These are phyloP conservation scores for Clitopilus passeckerianus DNA, from an alignment of 768 basidiomycete genomes.

Conservation along the genomic window DNA sequence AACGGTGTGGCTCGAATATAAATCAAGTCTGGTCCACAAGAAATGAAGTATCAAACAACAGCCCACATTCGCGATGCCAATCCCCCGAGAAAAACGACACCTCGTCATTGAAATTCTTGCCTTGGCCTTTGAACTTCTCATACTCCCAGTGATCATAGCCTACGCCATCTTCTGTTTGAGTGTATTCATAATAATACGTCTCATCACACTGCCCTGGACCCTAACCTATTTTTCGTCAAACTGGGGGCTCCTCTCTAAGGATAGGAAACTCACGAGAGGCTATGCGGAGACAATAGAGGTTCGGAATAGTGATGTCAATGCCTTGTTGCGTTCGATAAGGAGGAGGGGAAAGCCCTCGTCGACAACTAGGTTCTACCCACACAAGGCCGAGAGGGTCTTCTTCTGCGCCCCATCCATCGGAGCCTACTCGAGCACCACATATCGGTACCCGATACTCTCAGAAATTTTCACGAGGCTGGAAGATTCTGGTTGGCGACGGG, in stretches of 20 bases:
- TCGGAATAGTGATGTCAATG: not conserved
- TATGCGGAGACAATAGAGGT: not conserved
- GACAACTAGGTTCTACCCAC: not conserved
- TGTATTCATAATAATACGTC: not conserved
- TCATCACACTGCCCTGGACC: not conserved
- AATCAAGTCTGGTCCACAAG: too few relatives aligned
- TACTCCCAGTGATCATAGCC: not conserved
- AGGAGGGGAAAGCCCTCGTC: not conserved
- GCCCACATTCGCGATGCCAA: too few relatives aligned
- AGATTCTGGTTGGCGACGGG: too few relatives aligned
- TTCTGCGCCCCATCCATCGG: not conserved
- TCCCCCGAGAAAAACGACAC: not conserved
- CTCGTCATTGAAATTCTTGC: not conserved
- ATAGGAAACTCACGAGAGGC: not conserved
- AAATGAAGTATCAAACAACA: too few relatives aligned
- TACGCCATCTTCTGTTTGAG: not conserved
- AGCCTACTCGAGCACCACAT: not conserved
- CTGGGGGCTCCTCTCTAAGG: not conserved
- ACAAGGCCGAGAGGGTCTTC: not conserved
- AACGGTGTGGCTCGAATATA: too few relatives aligned
- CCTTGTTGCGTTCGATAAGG: not conserved
- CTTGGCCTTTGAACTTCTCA: not conserved
- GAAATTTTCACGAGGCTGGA: too few relatives aligned
- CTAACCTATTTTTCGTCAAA: not conserved
- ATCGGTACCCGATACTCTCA: not conserved